Percentiles rank a stretch among this genome's conserved stretches.
Conservation (phyloP, 1,284 basidiomycete species). For the Vanrija pseudolonga region DNA sequence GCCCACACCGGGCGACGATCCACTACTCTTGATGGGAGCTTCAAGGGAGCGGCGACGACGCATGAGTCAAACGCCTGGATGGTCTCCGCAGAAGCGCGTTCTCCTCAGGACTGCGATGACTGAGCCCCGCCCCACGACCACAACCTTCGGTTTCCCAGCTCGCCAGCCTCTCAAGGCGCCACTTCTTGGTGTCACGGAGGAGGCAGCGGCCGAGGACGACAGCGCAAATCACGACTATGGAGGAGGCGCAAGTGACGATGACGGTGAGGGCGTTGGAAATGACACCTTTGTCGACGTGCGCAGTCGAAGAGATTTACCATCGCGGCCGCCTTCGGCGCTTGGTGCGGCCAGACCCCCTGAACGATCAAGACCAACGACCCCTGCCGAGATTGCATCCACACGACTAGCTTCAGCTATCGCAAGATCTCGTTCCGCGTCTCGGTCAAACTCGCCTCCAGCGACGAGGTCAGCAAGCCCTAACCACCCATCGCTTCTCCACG, state of each 20-base stretch:
- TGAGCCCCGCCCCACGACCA: not conserved
- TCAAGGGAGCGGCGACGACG: no score
- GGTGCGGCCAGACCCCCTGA: not conserved
- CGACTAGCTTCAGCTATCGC: no score
- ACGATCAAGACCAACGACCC: not conserved
- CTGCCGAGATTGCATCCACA: not conserved
- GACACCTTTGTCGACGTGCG: slow-evolving; percentile 10
- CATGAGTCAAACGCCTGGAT: no score
- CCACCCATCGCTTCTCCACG: not conserved
- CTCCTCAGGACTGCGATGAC: not conserved
- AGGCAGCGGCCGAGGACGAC: not conserved
- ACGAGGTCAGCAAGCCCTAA: not conserved
- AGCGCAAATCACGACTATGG: not conserved
- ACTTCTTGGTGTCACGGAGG: no score
- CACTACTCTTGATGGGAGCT: not conserved
- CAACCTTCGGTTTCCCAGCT: not conserved
- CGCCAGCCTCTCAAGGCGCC: no score
- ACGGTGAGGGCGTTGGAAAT: slow-evolving; percentile 9
- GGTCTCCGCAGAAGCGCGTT: no score
- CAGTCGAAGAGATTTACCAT: no score
- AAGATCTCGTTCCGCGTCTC: no score
- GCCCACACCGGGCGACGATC: slow-evolving; percentile 6
- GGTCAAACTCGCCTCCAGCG: not conserved
- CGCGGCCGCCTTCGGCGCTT: no score
- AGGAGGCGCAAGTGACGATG: not conserved